phyloP scores from a whole-genome alignment of 768 basidiomycete genomes.

The Phanerochaete carnosa region DNA sequence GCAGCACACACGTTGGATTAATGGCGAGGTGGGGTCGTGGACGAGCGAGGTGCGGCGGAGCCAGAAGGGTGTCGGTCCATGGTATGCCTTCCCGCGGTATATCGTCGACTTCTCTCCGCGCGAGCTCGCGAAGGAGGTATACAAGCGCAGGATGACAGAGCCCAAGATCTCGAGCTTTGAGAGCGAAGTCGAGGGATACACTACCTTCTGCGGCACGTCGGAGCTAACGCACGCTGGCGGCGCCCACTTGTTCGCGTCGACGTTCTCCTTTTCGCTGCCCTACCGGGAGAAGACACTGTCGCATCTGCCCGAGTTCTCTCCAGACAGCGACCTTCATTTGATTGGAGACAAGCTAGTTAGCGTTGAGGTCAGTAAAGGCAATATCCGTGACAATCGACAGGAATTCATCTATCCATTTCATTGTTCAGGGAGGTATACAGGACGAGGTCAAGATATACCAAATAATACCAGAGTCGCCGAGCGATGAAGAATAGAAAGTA shows the following conservation, averaged over 20 bases:
- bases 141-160: background rate
- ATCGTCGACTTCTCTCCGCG: conserved; percentile 3
- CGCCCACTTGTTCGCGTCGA: background rate
- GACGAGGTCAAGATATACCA: background rate
- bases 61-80: background rate
- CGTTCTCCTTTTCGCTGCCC: background rate
- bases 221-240: background rate
- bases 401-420: background rate
- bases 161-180: background rate
- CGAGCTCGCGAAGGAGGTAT: background rate
- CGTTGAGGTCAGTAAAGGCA: background rate
- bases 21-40: background rate
- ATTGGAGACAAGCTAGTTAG: conserved; percentile 2
- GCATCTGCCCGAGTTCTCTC: background rate
- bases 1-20: background rate
- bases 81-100: background rate
- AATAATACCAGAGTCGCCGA: background rate
- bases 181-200: background rate
- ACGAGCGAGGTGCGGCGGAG: background rate
- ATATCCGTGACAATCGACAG: background rate
- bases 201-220: background rate
- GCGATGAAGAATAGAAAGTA: background rate
- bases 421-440: background rate
- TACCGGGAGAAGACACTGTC: conserved; percentile 1
- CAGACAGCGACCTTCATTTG: background rate